Evolutionary conservation across 1,139 yeast species (phyloP).

Genomic region (Yamadazyma diddensiae): DNA sequence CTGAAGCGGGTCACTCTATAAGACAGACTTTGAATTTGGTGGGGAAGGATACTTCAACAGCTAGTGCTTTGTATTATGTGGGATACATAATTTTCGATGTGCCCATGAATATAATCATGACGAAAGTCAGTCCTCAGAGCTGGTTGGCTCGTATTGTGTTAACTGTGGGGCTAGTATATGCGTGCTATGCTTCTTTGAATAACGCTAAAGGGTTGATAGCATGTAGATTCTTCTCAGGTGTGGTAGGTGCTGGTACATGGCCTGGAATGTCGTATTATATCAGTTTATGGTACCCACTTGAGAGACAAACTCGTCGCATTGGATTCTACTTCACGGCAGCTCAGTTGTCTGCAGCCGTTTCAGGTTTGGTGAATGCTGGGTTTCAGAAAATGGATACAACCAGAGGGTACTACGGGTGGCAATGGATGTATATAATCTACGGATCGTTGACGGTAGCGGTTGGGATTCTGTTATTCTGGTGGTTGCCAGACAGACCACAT

Average conservation of each 20-base stretch:
- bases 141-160: conserved; percentile 81
- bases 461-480: conserved; percentile 69
- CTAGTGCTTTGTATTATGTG: conserved; percentile 79
- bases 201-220: conserved; percentile 64
- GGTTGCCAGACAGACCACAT: conserved; percentile 77
- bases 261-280: conserved; percentile 88
- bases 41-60: conserved; percentile 62
- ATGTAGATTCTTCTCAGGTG: conserved; percentile 69
- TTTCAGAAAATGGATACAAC: conserved; percentile 78
- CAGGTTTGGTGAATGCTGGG: conserved; percentile 84
- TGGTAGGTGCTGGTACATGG: conserved; percentile 91
- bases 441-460: conserved; percentile 69
- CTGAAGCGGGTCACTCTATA: conserved; percentile 60
- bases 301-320: conserved; percentile 72
- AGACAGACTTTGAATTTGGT: conserved; percentile 49
- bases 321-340: conserved; percentile 93
- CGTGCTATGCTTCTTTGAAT: conserved; percentile 63
- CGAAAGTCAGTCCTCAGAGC: conserved; percentile 77
- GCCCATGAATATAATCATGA: conserved; percentile 85
- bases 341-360: conserved; percentile 80
- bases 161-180: conserved; percentile 72
- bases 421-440: conserved; percentile 80
- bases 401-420: conserved; percentile 77
- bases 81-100: conserved; percentile 82
- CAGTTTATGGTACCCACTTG: conserved; percentile 82